phyloP scores from a whole-genome alignment of 2,329 filamentous ascomycete genomes.

The Neobulgaria alba region DNA sequence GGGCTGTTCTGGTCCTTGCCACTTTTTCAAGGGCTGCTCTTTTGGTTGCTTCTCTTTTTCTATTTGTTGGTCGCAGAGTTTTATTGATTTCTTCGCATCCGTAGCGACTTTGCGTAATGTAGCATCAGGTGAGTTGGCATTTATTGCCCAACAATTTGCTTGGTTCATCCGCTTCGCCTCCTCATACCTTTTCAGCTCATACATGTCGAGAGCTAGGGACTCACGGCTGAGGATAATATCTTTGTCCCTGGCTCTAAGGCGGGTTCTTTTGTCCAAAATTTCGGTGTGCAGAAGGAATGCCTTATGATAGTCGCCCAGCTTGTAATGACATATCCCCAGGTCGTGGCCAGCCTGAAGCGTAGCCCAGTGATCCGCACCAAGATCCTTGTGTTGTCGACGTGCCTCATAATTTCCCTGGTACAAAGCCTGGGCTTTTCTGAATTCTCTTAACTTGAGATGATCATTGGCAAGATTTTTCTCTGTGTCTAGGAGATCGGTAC shows the following conservation, averaged over 20 bases:
- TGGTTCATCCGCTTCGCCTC: not conserved
- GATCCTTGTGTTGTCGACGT: not conserved
- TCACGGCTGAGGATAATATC: constrained; percentile 3
- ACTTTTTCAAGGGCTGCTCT: not conserved
- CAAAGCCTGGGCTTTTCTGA: not conserved
- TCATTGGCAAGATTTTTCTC: constrained; percentile 5
- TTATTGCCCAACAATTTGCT: not conserved
- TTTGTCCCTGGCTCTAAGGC: not conserved
- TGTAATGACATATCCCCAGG: constrained; percentile 6
- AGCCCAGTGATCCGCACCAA: constrained; percentile 1
- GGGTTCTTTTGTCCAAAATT: constrained; percentile 3
- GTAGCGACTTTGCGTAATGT: not conserved
- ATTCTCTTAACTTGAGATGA: not conserved
- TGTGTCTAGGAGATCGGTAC: constrained; percentile 2
- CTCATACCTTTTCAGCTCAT: constrained; percentile 1
- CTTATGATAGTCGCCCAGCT: not conserved
- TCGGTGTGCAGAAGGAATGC: constrained; percentile 1
- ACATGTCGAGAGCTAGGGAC: not conserved
- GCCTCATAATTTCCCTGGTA: constrained; percentile 4
- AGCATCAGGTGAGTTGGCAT: not conserved
- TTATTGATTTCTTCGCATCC: not conserved
- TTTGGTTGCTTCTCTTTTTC: not conserved
- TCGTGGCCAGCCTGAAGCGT: constrained; percentile 3
- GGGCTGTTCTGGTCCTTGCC: not conserved
- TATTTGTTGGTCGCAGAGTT: not conserved